Evolutionary conservation across 768 basidiomycete genomes (phyloP).

Genomic region (Saitozyma sp.): DNA sequence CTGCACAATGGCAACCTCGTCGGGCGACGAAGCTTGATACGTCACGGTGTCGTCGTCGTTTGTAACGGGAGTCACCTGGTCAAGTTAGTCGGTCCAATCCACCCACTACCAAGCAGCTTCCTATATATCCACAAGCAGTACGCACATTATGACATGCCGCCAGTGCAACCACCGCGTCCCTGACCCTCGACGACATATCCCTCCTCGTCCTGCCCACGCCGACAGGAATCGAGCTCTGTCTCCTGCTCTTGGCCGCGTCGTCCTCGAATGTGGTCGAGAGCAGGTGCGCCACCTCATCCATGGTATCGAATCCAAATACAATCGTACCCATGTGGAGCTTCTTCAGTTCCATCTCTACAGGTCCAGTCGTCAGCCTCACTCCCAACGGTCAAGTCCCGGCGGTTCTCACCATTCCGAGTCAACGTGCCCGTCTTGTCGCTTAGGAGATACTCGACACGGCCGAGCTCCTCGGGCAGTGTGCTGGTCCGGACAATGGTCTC

Average conservation of each 20-base stretch:
- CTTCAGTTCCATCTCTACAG: conserved; percentile 98
- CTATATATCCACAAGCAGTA: conserved; percentile 9
- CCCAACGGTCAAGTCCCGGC: neutral
- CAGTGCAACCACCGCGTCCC: conserved; percentile 87
- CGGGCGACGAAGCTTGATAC: conserved; percentile 97
- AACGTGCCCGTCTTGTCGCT: conserved; percentile 98
- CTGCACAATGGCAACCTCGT: conserved; percentile 96
- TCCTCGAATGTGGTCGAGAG: conserved; percentile 76
- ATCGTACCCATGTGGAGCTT: conserved; percentile 98
- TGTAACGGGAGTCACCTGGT: conserved; percentile 86
- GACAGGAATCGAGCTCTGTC: neutral
- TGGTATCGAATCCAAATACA: conserved; percentile 94
- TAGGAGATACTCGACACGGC: conserved; percentile 89
- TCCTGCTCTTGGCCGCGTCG: conserved; percentile 56
- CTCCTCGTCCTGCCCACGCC: conserved; percentile 45
- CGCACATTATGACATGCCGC: conserved; percentile 93
- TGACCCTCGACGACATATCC: conserved; percentile 91
- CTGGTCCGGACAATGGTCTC: conserved; percentile 96
- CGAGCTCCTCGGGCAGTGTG: conserved; percentile 93
- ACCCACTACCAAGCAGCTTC: neutral
- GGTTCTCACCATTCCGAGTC: conserved; percentile 82
- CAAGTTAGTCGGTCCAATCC: neutral
- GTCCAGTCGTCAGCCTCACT: neutral
- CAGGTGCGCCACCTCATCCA: conserved; percentile 96
- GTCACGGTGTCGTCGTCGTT: conserved; percentile 94